Evolutionary conservation across 1,139 yeast genomes (phyloP).

Genomic region (Sugiyamaella paludigena): DNA sequence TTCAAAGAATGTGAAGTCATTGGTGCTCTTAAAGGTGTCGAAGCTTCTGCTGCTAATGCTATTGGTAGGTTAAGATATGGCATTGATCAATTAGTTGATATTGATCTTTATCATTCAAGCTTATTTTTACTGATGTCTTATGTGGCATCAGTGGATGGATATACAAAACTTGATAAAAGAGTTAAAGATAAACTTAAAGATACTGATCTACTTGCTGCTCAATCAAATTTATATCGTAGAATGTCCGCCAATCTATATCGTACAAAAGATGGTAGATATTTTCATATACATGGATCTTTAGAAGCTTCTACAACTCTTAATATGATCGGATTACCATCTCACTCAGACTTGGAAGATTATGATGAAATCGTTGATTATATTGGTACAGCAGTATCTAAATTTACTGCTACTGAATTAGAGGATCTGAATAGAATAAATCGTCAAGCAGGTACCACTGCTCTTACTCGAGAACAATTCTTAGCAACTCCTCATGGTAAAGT

Average conservation of each 20-base stretch:
- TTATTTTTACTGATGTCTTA: constrained; percentile 37
- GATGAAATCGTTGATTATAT: constrained; percentile 32
- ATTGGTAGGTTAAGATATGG: constrained; percentile 33
- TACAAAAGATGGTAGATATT: constrained; percentile 37
- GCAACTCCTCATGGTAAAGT: constrained; percentile 36
- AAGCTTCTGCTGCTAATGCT: constrained; percentile 34
- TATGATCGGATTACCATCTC: constrained; percentile 40
- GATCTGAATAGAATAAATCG: constrained; percentile 52
- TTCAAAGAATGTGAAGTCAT: constrained; percentile 37
- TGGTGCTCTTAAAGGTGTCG: constrained; percentile 37
- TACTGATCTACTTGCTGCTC: constrained; percentile 37
- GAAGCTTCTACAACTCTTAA: constrained; percentile 38
- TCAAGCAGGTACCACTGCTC: constrained; percentile 41
- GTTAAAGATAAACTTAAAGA: constrained; percentile 29
- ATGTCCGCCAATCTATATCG: constrained; percentile 40
- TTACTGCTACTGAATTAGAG: constrained; percentile 52
- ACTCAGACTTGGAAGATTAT: constrained; percentile 32
- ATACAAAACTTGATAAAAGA: constrained; percentile 33
- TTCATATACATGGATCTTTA: constrained; percentile 40
- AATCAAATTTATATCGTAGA: constrained; percentile 36
- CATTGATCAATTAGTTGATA: constrained; percentile 19
- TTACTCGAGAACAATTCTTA: constrained; percentile 35
- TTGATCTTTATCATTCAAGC: constrained; percentile 37
- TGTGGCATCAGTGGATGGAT: constrained; percentile 36
- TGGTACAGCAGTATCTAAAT: constrained; percentile 38